These are phyloP conservation scores for Hydrangea macrophylla DNA, from an alignment of 148 eudicot species.

Conservation along the genomic window DNA sequence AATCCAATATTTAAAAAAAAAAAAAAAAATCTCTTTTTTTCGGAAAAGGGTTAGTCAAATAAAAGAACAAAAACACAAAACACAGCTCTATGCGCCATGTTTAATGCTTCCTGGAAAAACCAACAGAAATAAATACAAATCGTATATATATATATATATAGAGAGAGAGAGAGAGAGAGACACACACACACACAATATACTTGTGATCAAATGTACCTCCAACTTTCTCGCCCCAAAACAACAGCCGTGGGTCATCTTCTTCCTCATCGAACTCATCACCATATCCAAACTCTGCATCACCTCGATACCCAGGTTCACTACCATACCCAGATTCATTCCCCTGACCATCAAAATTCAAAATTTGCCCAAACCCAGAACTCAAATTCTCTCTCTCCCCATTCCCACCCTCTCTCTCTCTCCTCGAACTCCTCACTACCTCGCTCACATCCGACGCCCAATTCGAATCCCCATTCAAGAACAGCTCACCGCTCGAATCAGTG, in stretches of 20 bases:
- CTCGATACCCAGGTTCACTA: slow-evolving; percentile 84
- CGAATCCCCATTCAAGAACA: slow-evolving; percentile 57
- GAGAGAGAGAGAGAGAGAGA: too few relatives aligned
- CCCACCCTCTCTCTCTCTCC: slow-evolving; percentile 44
- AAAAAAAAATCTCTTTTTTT: too few relatives aligned
- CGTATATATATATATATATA: too few relatives aligned
- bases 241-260: slow-evolving; percentile 59
- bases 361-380: slow-evolving; percentile 37
- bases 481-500: slow-evolving; percentile 89
- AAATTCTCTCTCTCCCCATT: slow-evolving; percentile 42
- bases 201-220: slow-evolving; percentile 69
- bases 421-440: slow-evolving; percentile 43
- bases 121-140: too few relatives aligned
- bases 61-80: too few relatives aligned
- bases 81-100: too few relatives aligned
- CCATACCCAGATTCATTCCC: slow-evolving; percentile 83
- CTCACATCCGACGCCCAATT: slow-evolving; percentile 81
- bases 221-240: slow-evolving; percentile 62
- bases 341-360: slow-evolving; percentile 37
- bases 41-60: too few relatives aligned
- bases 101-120: too few relatives aligned
- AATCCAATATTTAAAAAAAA: too few relatives aligned
- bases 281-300: slow-evolving; percentile 80
- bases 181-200: too few relatives aligned
- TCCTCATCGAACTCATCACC: slow-evolving; percentile 86